Percentiles rank a stretch among this genome's conserved stretches.
phyloP scores from a whole-genome alignment of 2,329 filamentous ascomycete species.

The Chaetothyriales sp. region DNA sequence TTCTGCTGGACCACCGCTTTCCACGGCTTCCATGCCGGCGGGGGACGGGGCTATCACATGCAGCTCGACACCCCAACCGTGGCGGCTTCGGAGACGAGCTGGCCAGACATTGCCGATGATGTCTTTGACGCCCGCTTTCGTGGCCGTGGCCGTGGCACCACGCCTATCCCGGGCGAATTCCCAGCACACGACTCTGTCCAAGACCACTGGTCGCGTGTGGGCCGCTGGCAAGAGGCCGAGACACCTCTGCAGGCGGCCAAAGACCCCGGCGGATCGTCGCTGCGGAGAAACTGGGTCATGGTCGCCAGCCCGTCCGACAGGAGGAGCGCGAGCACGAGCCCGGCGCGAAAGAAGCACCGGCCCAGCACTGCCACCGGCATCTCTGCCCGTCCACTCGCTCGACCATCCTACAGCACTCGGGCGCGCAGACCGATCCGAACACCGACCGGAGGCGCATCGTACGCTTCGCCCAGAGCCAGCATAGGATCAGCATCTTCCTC shows the following conservation, averaged over 20 bases:
- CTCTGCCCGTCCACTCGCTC: background rate
- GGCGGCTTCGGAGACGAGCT: slow-evolving; percentile 21
- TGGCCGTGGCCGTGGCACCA: slow-evolving; percentile 19
- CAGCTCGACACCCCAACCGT: slow-evolving; percentile 20
- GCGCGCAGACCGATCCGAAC: slow-evolving; percentile 6
- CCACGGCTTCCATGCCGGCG: slow-evolving; percentile 74
- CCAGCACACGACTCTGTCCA: slow-evolving; percentile 37
- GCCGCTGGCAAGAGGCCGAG: slow-evolving; percentile 38
- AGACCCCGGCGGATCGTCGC: slow-evolving; percentile 23
- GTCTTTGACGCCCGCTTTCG: slow-evolving; percentile 12
- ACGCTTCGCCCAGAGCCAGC: background rate
- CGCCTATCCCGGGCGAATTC: slow-evolving; percentile 42
- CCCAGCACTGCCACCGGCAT: slow-evolving; percentile 8
- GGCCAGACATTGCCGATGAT: slow-evolving; percentile 21
- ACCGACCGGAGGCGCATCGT: background rate
- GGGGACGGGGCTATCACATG: slow-evolving; percentile 57
- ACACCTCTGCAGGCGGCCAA: background rate
- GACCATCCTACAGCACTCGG: background rate
- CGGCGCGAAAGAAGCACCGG: slow-evolving; percentile 15
- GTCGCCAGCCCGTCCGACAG: slow-evolving; percentile 29
- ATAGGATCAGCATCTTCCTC: background rate
- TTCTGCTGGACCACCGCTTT: slow-evolving; percentile 65
- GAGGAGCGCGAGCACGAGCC: slow-evolving; percentile 14
- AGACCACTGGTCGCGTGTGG: slow-evolving; percentile 26
- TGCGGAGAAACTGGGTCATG: slow-evolving; percentile 57